Evolutionary conservation across 208 protist genomes (phyloP), one percentile per base, ranked within the genome.

Genomic region (Zelonia costaricensis): DNA sequence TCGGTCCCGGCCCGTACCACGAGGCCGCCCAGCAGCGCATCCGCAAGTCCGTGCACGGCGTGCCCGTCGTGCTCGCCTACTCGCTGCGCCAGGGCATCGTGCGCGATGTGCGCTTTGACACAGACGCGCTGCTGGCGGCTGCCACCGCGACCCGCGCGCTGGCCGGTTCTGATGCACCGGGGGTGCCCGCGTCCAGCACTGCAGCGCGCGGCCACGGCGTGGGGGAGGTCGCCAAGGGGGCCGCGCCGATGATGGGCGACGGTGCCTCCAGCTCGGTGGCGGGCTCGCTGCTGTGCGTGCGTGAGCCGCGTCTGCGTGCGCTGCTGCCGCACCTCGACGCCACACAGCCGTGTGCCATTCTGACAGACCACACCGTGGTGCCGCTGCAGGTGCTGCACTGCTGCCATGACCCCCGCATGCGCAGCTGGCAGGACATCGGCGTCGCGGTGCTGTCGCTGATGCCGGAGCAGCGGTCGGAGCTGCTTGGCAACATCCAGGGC

Each of bases 371-470:
- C 66, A 74, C 64, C 40, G 38, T 87, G 0, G 31, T 88, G 15
- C 91, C 91, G 1, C 71, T 97, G 51, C 91, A 97, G 70, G 76
- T 84, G 6, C 70, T 97, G 3, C 91, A 97, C 71, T 93, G 91
- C 76, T 94, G 86, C 74, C 92, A 80, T 55, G 91, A 97, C 49
- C 82, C 88, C 0, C 63, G 69, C 31, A 88, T 91, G 78, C 46
- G 62, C 27, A 52, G 60, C 13, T 94, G 91, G 91, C 84, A 93
- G 55, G 81, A 85, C 46, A 68, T 80, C 8, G 51, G 61, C 28
- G 70, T 94, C 25, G 40, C 88, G 6, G 67, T 64, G 33, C 76
- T 90, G 13, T 94, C 88, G 8, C 69, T 92, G 44, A 69, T 97
- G 69, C 91, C 91, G 8, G 49, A 70, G 25, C 54, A 77, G 43